Base-by-base conservation (phyloP, 2,329 filamentous ascomycete species). In the Colletotrichum musicola region DNA sequence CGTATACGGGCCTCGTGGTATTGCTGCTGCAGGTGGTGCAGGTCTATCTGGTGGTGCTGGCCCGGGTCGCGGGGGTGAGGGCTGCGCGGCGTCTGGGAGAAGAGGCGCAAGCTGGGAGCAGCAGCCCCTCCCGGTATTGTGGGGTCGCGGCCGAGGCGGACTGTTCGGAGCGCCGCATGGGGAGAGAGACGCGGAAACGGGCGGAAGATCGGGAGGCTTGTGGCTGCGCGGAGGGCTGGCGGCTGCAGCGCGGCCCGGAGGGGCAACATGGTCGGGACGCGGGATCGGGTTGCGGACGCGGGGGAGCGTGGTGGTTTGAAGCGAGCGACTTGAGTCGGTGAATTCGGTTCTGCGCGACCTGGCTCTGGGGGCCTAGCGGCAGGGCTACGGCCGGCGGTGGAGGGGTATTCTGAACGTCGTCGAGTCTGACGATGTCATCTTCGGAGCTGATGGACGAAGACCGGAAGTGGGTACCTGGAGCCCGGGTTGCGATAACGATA, bases 1-100 rank as follows among this genome's bases (percentile, higher is more conserved):
- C 73, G 75, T 30, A 80, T 73, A 44, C 66, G 73, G 57, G 62
- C 55, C 30, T 62, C 53, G 59, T 53, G 44, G 35, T 65, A 53
- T 40, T 68, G 62, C 18, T 25, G 62, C 2, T 68, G 62, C 22
- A 64, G 61, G 49, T 61, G 51, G 58, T 51, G 30, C 9, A 53
- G 49, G 58, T 61, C 58, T 40, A 61, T 30, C 40, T 53, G 20
- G 22, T 27, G 62, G 55, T 60, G 56, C 20, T 54, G 55, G 30
- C 22, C 22, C 22, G 65, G 65, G 44, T 68, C 62, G 50, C 54
- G 47, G 47, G 42, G 42, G 14, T 18, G 10, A 18, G 60, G 53
- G 13, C 51, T 20, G 13, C 60, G 71, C 1, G 51, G 46, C 9
- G 72, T 74, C 61, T 63, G 69, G 3, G 76, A 75, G 49, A 79